Evolutionary conservation across 805 yeast genomes (phyloP).

Genomic region (Naumovozyma dairenensis): DNA sequence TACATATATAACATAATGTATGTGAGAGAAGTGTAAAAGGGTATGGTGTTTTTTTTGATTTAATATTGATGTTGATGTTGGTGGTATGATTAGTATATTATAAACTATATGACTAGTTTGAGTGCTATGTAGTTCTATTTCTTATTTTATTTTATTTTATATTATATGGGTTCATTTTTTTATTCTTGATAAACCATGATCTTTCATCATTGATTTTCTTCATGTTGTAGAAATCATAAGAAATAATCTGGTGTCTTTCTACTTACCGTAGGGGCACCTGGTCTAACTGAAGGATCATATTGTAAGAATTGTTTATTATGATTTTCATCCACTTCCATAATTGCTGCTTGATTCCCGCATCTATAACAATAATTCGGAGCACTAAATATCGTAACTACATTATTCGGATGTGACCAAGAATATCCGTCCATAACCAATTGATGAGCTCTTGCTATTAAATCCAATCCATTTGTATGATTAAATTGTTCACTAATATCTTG

Average conservation of each 20-base stretch:
- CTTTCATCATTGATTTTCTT: too few relatives aligned
- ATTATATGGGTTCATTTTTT: too few relatives aligned
- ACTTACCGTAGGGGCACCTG: slow-evolving; percentile 95
- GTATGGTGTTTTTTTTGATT: too few relatives aligned
- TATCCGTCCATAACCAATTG: slow-evolving; percentile 97
- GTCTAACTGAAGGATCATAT: slow-evolving; percentile 93
- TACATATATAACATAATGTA: too few relatives aligned
- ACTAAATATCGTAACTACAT: slow-evolving; percentile 85
- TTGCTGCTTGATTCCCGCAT: slow-evolving; percentile 97
- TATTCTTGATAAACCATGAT: too few relatives aligned
- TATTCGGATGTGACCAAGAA: slow-evolving; percentile 89
- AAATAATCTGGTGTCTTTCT: slow-evolving; percentile 96
- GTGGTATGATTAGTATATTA: too few relatives aligned
- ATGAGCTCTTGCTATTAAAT: slow-evolving; percentile 88
- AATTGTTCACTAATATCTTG: slow-evolving; percentile 90
- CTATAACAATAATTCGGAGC: slow-evolving; percentile 97
- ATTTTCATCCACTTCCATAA: slow-evolving; percentile 94
- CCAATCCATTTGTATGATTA: slow-evolving; percentile 79
- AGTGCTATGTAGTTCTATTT: too few relatives aligned
- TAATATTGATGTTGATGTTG: too few relatives aligned
- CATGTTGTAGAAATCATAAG: too few relatives aligned
- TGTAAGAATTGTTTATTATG: slow-evolving; percentile 86
- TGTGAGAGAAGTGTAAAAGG: too few relatives aligned
- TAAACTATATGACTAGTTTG: too few relatives aligned
- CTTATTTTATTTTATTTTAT: too few relatives aligned